Conservation (phyloP, 371 early-diverging fungal species). For the Phascolomyces articulosus region DNA sequence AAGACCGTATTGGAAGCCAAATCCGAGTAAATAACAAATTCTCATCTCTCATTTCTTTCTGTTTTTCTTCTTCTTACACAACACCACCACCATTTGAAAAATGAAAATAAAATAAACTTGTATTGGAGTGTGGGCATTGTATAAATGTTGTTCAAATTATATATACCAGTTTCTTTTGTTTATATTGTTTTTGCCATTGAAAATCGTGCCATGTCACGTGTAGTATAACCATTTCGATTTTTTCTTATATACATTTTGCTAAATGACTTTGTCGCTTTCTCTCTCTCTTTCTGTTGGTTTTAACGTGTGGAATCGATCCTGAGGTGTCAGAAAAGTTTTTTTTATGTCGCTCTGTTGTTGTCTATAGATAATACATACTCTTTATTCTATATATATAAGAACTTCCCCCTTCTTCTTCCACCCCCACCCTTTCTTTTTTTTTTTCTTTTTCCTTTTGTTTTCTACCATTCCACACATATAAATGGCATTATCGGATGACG, state of each 20-base stretch:
- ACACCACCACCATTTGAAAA: too few species aligned
- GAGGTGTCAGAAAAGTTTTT: constrained; percentile 2
- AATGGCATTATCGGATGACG: constrained; percentile 15
- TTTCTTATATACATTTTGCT: too few species aligned
- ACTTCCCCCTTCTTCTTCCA: background rate
- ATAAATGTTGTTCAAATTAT: too few species aligned
- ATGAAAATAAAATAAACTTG: too few species aligned
- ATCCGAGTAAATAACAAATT: constrained; percentile 13
- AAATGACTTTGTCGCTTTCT: background rate
- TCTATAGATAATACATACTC: too few species aligned
- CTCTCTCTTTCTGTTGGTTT: background rate
- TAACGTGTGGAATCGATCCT: background rate
- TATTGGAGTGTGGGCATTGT: too few species aligned
- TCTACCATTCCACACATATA: background rate
- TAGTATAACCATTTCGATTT: background rate
- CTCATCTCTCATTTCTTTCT: too few species aligned
- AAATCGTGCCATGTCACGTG: background rate
- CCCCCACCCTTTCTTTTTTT: background rate
- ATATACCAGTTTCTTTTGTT: too few species aligned
- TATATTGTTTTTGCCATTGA: background rate
- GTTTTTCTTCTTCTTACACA: too few species aligned
- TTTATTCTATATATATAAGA: too few species aligned
- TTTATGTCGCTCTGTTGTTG: too few species aligned
- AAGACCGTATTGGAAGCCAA: constrained; percentile 25
- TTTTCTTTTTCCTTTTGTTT: background rate